Base-by-base conservation (phyloP, 441 rosid genomes). In the Populus hybrid region DNA sequence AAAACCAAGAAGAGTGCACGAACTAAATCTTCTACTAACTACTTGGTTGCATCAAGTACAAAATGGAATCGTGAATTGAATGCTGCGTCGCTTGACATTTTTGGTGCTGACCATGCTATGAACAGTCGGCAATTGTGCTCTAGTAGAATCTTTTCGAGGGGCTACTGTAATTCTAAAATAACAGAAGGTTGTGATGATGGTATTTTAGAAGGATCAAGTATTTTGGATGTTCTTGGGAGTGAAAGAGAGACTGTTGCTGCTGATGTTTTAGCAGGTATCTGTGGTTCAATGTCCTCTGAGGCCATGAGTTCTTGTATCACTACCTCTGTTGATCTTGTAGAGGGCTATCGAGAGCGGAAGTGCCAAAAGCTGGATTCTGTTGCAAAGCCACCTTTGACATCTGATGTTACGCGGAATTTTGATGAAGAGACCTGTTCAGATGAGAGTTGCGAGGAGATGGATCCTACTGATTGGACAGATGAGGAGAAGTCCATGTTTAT, bases 391-490 rank as follows among this genome's bases (percentile, higher is more conserved):
- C 88, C 87, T 74, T 88, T 89, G 6, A 75, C 92, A 70, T 90
- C 95, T 80, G 95, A 91, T 76, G 85, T 87, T 79, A 84, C 88
- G 57, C 91, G 86, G 78, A 89, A 83, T 86, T 85, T 82, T 72
- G 98, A 91, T 78, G 96, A 93, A 78, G 98, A 92, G 81, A 91
- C 94, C 23, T 94, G 93, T 77, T 94, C 98, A 3, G 97, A 93
- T 82, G 99, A 95, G 81, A 95, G 97, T 84, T 88, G 94, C 78
- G 95, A 90, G 82, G 97, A 91, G 82, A 88, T 89, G 83, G 97
- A 90, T 79, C 86, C 94, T 79, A 67, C 87, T 78, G 92, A 91
- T 83, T 97, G 99, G 99, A 95, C 98, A 10, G 99, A 97, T 78
- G 93, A 89, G 79, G 99, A 97, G 77, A 92, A 93, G 77, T 89